Conservation (phyloP, 352 stramenopile species). For the Phytophthora sp. region DNA sequence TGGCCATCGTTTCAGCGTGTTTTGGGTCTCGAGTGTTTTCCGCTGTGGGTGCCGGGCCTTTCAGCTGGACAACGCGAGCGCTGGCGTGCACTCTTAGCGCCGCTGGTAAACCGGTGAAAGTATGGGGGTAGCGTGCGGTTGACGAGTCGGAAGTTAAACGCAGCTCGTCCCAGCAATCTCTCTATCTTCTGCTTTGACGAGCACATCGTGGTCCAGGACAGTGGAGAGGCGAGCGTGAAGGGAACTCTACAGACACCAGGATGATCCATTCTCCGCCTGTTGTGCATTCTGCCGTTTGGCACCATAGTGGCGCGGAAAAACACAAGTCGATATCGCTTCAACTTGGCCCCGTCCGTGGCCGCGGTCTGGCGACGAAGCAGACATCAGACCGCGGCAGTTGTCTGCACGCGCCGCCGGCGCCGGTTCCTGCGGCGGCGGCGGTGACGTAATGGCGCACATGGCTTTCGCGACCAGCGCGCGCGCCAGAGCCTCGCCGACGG, state of each 20-base stretch:
- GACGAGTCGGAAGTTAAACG: too few relatives aligned
- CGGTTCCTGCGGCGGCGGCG: too few relatives aligned
- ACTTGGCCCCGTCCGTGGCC: constrained; percentile 7
- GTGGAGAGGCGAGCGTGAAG: too few relatives aligned
- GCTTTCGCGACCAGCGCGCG: constrained; percentile 22
- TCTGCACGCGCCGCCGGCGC: constrained; percentile 1
- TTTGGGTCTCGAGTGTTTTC: background rate
- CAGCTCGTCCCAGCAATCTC: too few relatives aligned
- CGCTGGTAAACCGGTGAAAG: background rate
- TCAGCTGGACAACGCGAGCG: background rate
- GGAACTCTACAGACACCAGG: too few relatives aligned
- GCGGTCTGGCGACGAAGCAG: constrained; percentile 18
- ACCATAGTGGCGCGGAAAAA: background rate
- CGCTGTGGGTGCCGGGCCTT: constrained; percentile 1
- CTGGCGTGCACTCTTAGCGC: constrained; percentile 6
- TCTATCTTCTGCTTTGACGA: too few relatives aligned
- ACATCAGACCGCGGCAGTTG: constrained; percentile 9
- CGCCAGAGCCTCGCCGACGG: too few relatives aligned
- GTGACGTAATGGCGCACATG: constrained; percentile 22
- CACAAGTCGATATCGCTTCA: constrained; percentile 28
- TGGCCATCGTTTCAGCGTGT: constrained; percentile 10
- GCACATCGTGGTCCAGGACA: too few relatives aligned
- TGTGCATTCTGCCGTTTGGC: background rate
- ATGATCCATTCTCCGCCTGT: too few relatives aligned
- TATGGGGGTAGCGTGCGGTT: too few relatives aligned